phyloP scores from a whole-genome alignment of 768 basidiomycete species.

The Macrolepiota fuliginosa region DNA sequence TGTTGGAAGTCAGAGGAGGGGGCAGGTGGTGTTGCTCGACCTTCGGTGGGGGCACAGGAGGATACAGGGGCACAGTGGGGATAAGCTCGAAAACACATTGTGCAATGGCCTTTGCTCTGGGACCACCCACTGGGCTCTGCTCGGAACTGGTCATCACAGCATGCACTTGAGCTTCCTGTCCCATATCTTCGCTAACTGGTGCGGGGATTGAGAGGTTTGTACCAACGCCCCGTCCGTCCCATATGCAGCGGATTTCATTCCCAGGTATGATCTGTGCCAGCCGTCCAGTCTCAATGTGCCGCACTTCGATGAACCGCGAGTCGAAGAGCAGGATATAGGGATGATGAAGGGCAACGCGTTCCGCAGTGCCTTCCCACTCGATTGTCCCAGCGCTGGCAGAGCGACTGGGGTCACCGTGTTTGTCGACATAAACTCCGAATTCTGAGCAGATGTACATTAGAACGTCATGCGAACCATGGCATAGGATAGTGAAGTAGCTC shows the following conservation, averaged over 20 bases:
- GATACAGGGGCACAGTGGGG: conserved; percentile 68
- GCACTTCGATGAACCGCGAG: conserved; percentile 88
- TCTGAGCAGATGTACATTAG: conserved; percentile 40
- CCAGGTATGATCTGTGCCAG: conserved; percentile 86
- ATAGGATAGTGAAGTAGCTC: conserved; percentile 20
- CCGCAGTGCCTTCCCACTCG: conserved; percentile 94
- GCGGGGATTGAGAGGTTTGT: conserved; percentile 64
- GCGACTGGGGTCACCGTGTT: conserved; percentile 87
- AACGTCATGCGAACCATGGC: background rate
- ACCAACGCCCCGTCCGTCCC: conserved; percentile 74
- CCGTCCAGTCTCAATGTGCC: conserved; percentile 79
- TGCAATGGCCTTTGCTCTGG: conserved; percentile 47
- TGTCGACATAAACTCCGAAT: conserved; percentile 93
- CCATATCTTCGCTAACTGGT: conserved; percentile 56
- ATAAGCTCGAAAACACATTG: conserved; percentile 81
- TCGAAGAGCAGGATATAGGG: conserved; percentile 92
- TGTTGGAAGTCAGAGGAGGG: conserved; percentile 12
- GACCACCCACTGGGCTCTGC: conserved; percentile 36
- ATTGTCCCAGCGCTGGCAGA: conserved; percentile 55
- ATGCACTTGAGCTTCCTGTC: conserved; percentile 82
- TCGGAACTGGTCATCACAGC: conserved; percentile 75
- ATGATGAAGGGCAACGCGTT: conserved; percentile 86
- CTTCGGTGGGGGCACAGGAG: conserved; percentile 31
- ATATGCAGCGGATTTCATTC: conserved; percentile 81
- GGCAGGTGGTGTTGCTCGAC: conserved; percentile 2